Evolutionary conservation across 2,329 filamentous ascomycete species (phyloP).

Genomic region (Ophiostoma populinum): DNA sequence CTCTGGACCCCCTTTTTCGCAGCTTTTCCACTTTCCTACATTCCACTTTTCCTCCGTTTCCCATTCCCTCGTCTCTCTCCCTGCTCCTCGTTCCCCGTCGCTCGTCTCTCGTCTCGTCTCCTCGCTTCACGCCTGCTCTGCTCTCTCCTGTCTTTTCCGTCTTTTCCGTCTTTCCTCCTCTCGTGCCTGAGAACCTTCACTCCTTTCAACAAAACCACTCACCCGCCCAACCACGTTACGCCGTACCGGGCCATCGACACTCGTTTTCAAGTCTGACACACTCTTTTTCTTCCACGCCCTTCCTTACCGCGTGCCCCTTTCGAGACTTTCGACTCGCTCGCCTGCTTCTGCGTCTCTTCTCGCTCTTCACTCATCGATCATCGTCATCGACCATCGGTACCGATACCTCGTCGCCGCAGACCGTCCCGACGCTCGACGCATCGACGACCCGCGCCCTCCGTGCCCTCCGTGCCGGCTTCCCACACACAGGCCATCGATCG

Average conservation of each 20-base stretch:
- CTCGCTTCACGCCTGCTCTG: neutral
- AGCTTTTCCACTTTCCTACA: conserved; percentile 1
- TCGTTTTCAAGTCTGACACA: conserved; percentile 5
- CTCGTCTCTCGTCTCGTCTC: conserved; percentile 3
- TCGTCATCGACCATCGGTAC: no score
- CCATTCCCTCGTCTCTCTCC: neutral
- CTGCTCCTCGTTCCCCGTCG: conserved; percentile 3
- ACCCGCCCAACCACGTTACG: conserved; percentile 2
- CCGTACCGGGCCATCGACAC: conserved; percentile 3
- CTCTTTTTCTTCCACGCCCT: conserved; percentile 1
- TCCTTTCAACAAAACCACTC: conserved; percentile 4
- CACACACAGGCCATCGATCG: no score
- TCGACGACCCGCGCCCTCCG: no score
- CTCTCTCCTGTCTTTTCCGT: neutral
- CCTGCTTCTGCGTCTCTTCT: no score
- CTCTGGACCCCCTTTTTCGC: conserved; percentile 3
- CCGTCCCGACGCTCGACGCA: no score
- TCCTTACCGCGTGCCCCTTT: neutral
- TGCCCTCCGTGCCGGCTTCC: no score
- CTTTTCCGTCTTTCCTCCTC: conserved; percentile 1
- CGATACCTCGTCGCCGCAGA: no score
- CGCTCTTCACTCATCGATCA: no score
- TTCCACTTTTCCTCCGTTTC: conserved; percentile 2
- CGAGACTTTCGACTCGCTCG: neutral
- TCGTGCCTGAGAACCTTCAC: conserved; percentile 3